Evolutionary conservation across 192 early-diverging fungal genomes (phyloP).

Genomic region (Coemansia sp.): DNA sequence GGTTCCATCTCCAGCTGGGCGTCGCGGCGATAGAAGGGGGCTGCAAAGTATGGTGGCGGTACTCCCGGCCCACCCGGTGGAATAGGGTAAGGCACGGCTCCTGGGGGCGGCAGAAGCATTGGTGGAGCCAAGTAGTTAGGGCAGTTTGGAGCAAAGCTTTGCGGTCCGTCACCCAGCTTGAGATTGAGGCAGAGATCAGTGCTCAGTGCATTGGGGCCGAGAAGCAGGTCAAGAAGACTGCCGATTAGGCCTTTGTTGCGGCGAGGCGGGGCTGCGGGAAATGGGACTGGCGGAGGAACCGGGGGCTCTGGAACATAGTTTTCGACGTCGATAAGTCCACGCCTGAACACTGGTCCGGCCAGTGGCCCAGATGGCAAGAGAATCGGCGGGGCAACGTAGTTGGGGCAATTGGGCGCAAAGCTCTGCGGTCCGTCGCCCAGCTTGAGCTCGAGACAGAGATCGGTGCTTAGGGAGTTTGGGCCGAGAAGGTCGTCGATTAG

Average conservation of each 20-base stretch:
- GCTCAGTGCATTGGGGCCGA: slow-evolving; percentile 48
- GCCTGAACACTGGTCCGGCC: slow-evolving; percentile 34
- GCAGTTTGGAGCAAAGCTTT: slow-evolving; percentile 45
- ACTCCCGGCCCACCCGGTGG: slow-evolving; percentile 23
- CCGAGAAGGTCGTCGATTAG: slow-evolving; percentile 45
- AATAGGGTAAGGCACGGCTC: slow-evolving; percentile 20
- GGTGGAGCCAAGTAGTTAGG: slow-evolving; percentile 43
- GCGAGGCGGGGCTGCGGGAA: slow-evolving; percentile 30
- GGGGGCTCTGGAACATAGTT: slow-evolving; percentile 28
- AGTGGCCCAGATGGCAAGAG: slow-evolving; percentile 23
- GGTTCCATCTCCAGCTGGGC: not conserved
- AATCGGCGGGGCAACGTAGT: slow-evolving; percentile 44
- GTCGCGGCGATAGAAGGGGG: slow-evolving; percentile 23
- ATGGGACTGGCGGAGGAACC: slow-evolving; percentile 26
- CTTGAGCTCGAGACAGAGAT: slow-evolving; percentile 49
- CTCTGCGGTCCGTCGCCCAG: slow-evolving; percentile 54
- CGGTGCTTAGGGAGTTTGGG: slow-evolving; percentile 39
- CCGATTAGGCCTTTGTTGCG: slow-evolving; percentile 49
- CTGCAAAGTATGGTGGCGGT: slow-evolving; percentile 14
- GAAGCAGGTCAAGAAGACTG: slow-evolving; percentile 43
- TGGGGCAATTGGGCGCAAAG: slow-evolving; percentile 46
- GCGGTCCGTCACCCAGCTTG: slow-evolving; percentile 50
- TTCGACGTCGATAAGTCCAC: slow-evolving; percentile 46
- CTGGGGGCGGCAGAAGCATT: slow-evolving; percentile 40
- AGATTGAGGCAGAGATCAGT: slow-evolving; percentile 46